These are phyloP conservation scores for Solanum paucissectum DNA, from an alignment of 257 asterid genomes.

Conservation along the genomic window DNA sequence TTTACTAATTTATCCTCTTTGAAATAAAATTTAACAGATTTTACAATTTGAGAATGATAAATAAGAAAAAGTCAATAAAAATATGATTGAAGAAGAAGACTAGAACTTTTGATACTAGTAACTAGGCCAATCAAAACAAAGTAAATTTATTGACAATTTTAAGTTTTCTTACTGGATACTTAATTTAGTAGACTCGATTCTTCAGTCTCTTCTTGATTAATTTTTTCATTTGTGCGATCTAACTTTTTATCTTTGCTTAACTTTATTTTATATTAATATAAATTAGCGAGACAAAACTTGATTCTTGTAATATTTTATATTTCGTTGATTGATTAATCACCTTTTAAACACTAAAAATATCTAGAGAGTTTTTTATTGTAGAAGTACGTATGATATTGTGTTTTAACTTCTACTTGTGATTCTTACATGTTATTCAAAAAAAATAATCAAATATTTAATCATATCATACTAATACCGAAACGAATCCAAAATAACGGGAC, in stretches of 20 bases:
- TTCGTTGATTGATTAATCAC: too few relatives aligned
- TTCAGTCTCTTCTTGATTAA: too few relatives aligned
- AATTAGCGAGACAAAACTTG: too few relatives aligned
- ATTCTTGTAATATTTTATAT: too few relatives aligned
- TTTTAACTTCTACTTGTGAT: not conserved
- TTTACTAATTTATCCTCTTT: not conserved
- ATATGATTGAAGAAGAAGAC: not conserved
- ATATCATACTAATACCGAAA: too few relatives aligned
- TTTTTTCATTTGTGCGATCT: not conserved
- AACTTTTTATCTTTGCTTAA: not conserved
- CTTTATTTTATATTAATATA: not conserved
- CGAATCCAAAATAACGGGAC: accelerated
- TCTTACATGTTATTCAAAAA: not conserved
- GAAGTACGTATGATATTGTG: not conserved
- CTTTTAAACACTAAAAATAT: too few relatives aligned
- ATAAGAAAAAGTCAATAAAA: not conserved
- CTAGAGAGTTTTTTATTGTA: too few relatives aligned
- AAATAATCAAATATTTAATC: not conserved
- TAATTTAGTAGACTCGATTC: not conserved
- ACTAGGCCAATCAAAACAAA: not conserved
- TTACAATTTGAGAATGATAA: not conserved
- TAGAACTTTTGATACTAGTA: not conserved
- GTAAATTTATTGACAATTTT: not conserved
- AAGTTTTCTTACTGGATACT: not conserved
- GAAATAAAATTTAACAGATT: not conserved